A percentile compares a stretch with the other conserved stretches of the same genome.
Evolutionary conservation across 2,329 filamentous ascomycete genomes (phyloP).

Genomic region (Talaromyces marneffei): DNA sequence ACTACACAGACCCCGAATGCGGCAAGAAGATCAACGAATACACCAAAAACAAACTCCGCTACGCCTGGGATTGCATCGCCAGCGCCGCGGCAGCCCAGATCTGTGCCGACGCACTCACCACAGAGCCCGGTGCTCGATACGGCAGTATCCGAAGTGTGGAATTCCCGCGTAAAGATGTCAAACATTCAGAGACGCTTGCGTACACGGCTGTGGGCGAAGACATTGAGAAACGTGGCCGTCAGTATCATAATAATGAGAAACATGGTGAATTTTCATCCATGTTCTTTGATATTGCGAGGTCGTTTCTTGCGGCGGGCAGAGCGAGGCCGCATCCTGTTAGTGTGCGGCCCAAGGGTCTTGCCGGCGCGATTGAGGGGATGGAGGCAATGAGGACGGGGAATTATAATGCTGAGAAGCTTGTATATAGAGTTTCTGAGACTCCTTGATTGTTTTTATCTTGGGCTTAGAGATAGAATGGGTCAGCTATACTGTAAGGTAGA

Average conservation of each 20-base stretch:
- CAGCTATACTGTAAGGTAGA: no score
- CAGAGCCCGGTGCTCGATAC: slow-evolving; percentile 10
- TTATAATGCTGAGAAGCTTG: slow-evolving; percentile 13
- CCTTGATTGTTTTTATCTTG: background rate
- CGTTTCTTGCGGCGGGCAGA: slow-evolving; percentile 10
- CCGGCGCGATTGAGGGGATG: slow-evolving; percentile 12
- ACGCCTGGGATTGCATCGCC: slow-evolving; percentile 9
- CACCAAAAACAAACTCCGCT: slow-evolving; percentile 12
- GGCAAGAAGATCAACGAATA: slow-evolving; percentile 29
- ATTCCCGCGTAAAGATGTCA: slow-evolving; percentile 12
- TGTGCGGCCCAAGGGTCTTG: slow-evolving; percentile 11
- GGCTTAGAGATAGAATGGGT: background rate
- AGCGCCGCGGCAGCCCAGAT: slow-evolving; percentile 2
- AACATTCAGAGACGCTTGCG: slow-evolving; percentile 5
- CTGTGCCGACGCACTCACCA: slow-evolving; percentile 11
- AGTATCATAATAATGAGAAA: slow-evolving; percentile 4
- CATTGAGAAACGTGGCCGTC: background rate
- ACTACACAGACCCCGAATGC: slow-evolving; percentile 37
- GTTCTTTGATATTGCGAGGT: slow-evolving; percentile 10
- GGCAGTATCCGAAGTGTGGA: slow-evolving; percentile 1
- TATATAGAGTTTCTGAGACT: slow-evolving; percentile 12
- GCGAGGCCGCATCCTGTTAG: slow-evolving; percentile 9
- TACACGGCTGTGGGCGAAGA: slow-evolving; percentile 11
- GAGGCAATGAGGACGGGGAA: slow-evolving; percentile 7
- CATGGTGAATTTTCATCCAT: slow-evolving; percentile 11